Base-by-base conservation (phyloP, 202 grass and related monocot genomes). In the Setaria italica region DNA sequence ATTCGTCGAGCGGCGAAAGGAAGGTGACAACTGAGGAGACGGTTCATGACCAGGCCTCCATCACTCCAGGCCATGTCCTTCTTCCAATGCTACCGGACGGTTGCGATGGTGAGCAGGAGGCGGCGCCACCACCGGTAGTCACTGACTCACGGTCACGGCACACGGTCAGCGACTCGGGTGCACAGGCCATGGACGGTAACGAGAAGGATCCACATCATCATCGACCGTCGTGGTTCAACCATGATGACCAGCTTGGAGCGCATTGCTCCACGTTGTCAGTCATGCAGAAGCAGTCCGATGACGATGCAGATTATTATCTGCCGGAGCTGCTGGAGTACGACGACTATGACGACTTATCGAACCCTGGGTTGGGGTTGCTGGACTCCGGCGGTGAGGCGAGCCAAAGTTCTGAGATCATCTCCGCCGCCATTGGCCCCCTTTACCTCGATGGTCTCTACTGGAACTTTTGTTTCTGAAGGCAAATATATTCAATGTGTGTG, bases 311-410 rank as follows among this genome's bases (percentile, higher is more conserved):
- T 13, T 74, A 76, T 29, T 55, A 58, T 20, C 85, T 87, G 13
- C 85, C 71, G 1, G 78, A 49, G 70, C 30, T 87, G 25, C 41
- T 81, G 48, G 85, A 76, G 34, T 49, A 58, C 46, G 30, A 15
- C 20, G 10, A 15, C 43, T 19, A 45, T 21, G 49, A 68, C 21
- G 35, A 71, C 53, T 19, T 60, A 48, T 21, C 29, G 7, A 19
- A 58, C 9, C 15, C 13, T 39, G 33, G 11, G 25, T 46, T 29
- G n/a, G 62, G 62, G 30, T 34, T 64, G 30, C 53, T 6, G 39
- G 80, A 70, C 21, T 35, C 5, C 9, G 14, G 42, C 3, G 34
- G 47, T 33, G 54, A 43, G 21, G 32, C 34, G 59, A 59, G 32
- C 76, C 8, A 29, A 48, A 45, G 43, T 39, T 54, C 46, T 13